phyloP scores from a whole-genome alignment of 2,329 filamentous ascomycete genomes.

The Exophiala oligosperma region DNA sequence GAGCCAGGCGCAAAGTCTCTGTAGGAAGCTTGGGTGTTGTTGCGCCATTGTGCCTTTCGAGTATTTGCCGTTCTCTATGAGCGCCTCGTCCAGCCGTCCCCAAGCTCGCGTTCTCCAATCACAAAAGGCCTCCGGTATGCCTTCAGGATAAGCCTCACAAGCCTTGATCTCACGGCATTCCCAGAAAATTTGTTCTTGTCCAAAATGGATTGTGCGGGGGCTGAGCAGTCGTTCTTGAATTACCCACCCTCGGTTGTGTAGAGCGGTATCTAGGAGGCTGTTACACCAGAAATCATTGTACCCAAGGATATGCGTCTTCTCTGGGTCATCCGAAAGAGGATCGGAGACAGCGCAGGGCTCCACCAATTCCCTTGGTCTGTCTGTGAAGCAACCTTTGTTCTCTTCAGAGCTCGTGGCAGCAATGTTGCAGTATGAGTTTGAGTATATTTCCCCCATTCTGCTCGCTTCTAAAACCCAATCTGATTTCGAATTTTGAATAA shows the following conservation, averaged over 20 bases:
- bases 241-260: slow-evolving; percentile 16
- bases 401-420: slow-evolving; percentile 13
- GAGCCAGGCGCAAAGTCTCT: too few species aligned
- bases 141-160: slow-evolving; percentile 17
- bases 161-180: slow-evolving; percentile 16
- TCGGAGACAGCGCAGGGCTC: slow-evolving; percentile 1
- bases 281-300: slow-evolving; percentile 18
- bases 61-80: too few species aligned
- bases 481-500: slow-evolving; percentile 32
- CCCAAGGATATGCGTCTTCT: slow-evolving; percentile 9
- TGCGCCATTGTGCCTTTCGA: too few species aligned
- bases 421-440: slow-evolving; percentile 17
- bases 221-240: slow-evolving; percentile 19
- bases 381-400: too few species aligned
- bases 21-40: too few species aligned
- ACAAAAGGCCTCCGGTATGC: slow-evolving; percentile 12
- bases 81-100: too few species aligned
- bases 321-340: not conserved
- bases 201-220: slow-evolving; percentile 21
- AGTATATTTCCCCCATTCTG: slow-evolving; percentile 22
- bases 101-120: slow-evolving; percentile 8
- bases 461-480: slow-evolving; percentile 13
- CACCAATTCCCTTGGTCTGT: too few species aligned
- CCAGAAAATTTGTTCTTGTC: slow-evolving; percentile 18
- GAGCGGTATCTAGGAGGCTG: slow-evolving; percentile 11